A percentile compares a stretch with the other conserved stretches of the same genome.
phyloP scores from a whole-genome alignment of 2,329 filamentous ascomycete species.

The Fusarium nodosum region DNA sequence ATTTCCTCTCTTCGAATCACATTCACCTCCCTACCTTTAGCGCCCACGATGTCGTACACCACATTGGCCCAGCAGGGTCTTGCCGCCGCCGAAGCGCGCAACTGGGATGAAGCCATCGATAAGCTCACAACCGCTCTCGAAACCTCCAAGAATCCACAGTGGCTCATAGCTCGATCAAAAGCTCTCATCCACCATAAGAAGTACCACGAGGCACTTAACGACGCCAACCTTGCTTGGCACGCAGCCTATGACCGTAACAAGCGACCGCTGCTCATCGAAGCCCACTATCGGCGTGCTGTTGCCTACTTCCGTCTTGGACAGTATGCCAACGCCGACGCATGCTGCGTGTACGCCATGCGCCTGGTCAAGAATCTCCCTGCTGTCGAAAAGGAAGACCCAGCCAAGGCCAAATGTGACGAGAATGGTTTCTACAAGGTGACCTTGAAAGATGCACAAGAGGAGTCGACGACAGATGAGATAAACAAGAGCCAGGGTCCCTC shows the following conservation, averaged over 20 bases:
- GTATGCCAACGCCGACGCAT: constrained; percentile 80
- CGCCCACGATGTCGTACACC: constrained; percentile 64
- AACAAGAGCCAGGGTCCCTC: constrained; percentile 42
- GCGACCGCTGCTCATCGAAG: constrained; percentile 81
- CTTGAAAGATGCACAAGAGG: constrained; percentile 47
- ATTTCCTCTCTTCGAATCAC: not conserved
- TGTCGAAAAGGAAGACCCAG: constrained; percentile 53
- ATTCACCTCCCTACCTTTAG: not conserved
- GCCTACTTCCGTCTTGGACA: constrained; percentile 77
- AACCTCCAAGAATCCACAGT: constrained; percentile 76
- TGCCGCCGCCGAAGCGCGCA: constrained; percentile 70
- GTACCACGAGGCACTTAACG: constrained; percentile 74
- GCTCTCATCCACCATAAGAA: constrained; percentile 77
- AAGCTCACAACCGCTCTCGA: constrained; percentile 77
- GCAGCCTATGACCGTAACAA: constrained; percentile 76
- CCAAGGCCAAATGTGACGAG: constrained; percentile 54
- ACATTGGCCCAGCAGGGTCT: constrained; percentile 72
- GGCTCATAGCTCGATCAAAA: constrained; percentile 85
- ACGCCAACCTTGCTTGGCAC: constrained; percentile 76
- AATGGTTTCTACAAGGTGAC: constrained; percentile 64
- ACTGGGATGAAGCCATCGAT: constrained; percentile 76
- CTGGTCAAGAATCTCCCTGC: constrained; percentile 53
- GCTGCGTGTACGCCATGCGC: constrained; percentile 71
- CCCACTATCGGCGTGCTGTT: constrained; percentile 84
- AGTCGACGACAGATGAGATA: constrained; percentile 51